phyloP scores from a whole-genome alignment of 2,329 filamentous ascomycete genomes.

The Ophiostoma sp. region DNA sequence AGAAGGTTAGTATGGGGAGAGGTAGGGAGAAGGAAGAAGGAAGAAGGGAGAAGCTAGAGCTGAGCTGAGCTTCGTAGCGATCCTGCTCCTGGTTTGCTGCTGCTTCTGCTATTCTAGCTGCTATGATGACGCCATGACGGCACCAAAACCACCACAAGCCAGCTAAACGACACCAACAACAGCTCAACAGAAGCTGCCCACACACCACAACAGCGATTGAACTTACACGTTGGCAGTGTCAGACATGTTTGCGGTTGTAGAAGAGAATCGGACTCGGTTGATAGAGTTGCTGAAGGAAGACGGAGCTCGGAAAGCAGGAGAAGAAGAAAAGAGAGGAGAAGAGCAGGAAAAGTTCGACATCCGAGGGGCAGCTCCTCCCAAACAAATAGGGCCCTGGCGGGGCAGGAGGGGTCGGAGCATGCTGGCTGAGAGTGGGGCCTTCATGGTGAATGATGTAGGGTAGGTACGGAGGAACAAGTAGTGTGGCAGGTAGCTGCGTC shows the following conservation, averaged over 20 bases:
- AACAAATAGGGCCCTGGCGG: slow-evolving; percentile 34
- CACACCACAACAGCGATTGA: neutral
- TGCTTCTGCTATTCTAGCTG: neutral
- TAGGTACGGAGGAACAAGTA: neutral
- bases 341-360: slow-evolving; percentile 34
- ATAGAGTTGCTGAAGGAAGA: slow-evolving; percentile 34
- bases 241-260: slow-evolving; percentile 58
- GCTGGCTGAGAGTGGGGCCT: slow-evolving; percentile 29
- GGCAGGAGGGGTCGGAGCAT: slow-evolving; percentile 40
- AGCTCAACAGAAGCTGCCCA: neutral
- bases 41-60: neutral
- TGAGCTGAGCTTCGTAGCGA: neutral
- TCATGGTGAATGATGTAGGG: slow-evolving; percentile 22
- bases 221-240: slow-evolving; percentile 45
- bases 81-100: neutral
- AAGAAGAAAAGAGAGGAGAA: slow-evolving; percentile 28
- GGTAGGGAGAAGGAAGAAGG: neutral
- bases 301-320: slow-evolving; percentile 30
- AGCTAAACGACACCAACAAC: neutral
- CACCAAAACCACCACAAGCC: neutral
- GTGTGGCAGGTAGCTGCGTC: neutral
- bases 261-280: slow-evolving; percentile 35
- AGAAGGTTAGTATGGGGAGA: slow-evolving; percentile 14
- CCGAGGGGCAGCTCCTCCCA: slow-evolving; percentile 33
- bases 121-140: slow-evolving; percentile 9